phyloP scores from a whole-genome alignment of 1,139 yeast genomes.

The Geotrichum klebahnii region DNA sequence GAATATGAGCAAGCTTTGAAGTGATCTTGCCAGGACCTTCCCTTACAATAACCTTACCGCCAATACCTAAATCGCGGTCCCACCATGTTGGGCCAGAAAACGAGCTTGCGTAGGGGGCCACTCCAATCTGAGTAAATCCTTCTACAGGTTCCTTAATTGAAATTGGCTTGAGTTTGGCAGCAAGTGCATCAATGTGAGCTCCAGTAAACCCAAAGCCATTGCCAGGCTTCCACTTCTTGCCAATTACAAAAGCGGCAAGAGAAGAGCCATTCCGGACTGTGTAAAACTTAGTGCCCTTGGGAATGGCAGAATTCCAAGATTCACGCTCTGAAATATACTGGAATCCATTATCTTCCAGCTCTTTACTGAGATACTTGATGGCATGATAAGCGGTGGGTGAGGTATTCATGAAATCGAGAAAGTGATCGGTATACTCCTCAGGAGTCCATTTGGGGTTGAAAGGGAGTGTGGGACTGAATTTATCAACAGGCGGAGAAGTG shows the following conservation, averaged over 20 bases:
- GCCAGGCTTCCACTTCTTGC: slow-evolving; percentile 64
- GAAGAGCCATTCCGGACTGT: slow-evolving; percentile 79
- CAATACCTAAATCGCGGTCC: slow-evolving; percentile 87
- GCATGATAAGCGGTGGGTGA: slow-evolving; percentile 95
- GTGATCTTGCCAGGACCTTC: slow-evolving; percentile 48
- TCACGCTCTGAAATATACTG: slow-evolving; percentile 65
- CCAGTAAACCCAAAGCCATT: slow-evolving; percentile 82
- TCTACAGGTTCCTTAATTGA: slow-evolving; percentile 63
- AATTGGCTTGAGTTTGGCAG: slow-evolving; percentile 69
- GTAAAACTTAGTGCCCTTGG: slow-evolving; percentile 59
- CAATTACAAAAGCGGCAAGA: slow-evolving; percentile 73
- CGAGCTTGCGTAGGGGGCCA: slow-evolving; percentile 92
- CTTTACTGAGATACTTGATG: slow-evolving; percentile 51
- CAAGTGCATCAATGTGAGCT: slow-evolving; percentile 90
- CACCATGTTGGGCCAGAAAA: slow-evolving; percentile 72
- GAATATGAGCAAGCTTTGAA: slow-evolving; percentile 71
- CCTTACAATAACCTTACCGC: slow-evolving; percentile 79
- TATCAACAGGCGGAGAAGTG: slow-evolving; percentile 17
- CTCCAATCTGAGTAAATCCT: slow-evolving; percentile 84
- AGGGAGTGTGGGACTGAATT: slow-evolving; percentile 19
- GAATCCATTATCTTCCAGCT: slow-evolving; percentile 38
- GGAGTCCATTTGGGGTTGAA: slow-evolving; percentile 21
- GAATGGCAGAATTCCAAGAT: slow-evolving; percentile 56
- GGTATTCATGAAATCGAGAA: slow-evolving; percentile 72
- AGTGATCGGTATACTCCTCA: slow-evolving; percentile 43